Evolutionary conservation across 371 early-diverging fungal genomes (phyloP).

Genomic region (Apophysomyces variabilis): DNA sequence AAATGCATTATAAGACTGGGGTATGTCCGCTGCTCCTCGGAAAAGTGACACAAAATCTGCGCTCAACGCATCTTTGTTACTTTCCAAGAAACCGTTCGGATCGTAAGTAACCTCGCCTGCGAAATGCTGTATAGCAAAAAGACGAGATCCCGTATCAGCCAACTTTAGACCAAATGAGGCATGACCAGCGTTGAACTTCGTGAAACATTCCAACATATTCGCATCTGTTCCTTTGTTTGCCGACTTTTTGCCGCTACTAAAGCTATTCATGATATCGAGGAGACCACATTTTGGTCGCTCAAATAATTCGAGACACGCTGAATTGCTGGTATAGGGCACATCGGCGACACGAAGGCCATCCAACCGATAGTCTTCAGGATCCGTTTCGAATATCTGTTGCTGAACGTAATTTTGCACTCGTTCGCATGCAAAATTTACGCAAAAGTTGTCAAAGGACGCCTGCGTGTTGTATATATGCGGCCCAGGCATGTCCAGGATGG

Average conservation of each 20-base stretch:
- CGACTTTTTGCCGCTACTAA: constrained; percentile 17
- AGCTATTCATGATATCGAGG: constrained; percentile 40
- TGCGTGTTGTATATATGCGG: constrained; percentile 31
- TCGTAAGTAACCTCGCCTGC: constrained; percentile 72
- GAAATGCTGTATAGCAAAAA: constrained; percentile 79
- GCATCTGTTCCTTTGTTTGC: constrained; percentile 34
- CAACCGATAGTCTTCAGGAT: constrained; percentile 36
- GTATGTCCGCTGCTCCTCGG: constrained; percentile 43
- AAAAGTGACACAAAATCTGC: constrained; percentile 81
- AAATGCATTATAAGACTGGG: constrained; percentile 50
- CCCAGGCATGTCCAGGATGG: constrained; percentile 72
- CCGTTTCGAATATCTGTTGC: constrained; percentile 64
- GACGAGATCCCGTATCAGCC: constrained; percentile 39
- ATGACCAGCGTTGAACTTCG: constrained; percentile 31
- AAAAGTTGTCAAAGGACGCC: constrained; percentile 71
- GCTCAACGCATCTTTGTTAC: constrained; percentile 67
- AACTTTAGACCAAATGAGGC: constrained; percentile 30
- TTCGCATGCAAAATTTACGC: constrained; percentile 81
- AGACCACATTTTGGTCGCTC: constrained; percentile 49
- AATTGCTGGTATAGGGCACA: constrained; percentile 36
- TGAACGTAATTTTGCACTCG: constrained; percentile 64
- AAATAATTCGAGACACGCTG: constrained; percentile 45
- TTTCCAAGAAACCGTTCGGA: constrained; percentile 66
- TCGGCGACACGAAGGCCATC: constrained; percentile 57
- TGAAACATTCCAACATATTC: constrained; percentile 33